Conservation (phyloP, 2,329 filamentous ascomycete genomes). For the Claviceps spartinae region DNA sequence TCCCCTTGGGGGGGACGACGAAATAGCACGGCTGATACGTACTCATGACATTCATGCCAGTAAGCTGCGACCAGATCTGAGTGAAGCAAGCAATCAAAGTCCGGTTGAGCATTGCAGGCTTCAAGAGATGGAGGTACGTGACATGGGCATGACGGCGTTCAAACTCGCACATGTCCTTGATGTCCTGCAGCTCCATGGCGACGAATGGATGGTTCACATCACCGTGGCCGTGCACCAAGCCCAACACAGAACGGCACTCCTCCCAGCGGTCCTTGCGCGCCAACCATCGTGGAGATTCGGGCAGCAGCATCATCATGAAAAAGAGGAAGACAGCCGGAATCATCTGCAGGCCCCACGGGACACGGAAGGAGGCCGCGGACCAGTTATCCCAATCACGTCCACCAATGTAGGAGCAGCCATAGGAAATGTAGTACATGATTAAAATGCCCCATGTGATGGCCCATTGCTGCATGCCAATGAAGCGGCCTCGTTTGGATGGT, state of each 20-base stretch:
- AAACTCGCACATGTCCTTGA: conserved; percentile 59
- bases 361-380: conserved; percentile 44
- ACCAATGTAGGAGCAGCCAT: conserved; percentile 48
- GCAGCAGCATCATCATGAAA: conserved; percentile 43
- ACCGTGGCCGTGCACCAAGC: conserved; percentile 51
- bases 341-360: conserved; percentile 54
- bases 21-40: conserved; percentile 8
- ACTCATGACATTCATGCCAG: conserved; percentile 48
- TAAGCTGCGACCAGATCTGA: conserved; percentile 43
- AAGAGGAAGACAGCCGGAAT: conserved; percentile 47
- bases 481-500: conserved; percentile 43
- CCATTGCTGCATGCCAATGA: conserved; percentile 62
- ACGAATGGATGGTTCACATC: conserved; percentile 54
- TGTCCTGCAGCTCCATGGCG: conserved; percentile 53
- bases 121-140: conserved; percentile 58
- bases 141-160: conserved; percentile 57
- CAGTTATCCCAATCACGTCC: conserved; percentile 14
- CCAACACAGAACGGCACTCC: conserved; percentile 37
- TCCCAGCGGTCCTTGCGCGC: conserved; percentile 47
- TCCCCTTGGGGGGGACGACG: too few species aligned
- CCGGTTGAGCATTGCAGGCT: conserved; percentile 47
- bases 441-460: conserved; percentile 55
- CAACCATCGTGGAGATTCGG: conserved; percentile 52
- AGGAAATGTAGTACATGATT: conserved; percentile 57
- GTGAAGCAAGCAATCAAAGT: conserved; percentile 37